Conservation (phyloP, 768 basidiomycete genomes). For the Amanita phalloides region DNA sequence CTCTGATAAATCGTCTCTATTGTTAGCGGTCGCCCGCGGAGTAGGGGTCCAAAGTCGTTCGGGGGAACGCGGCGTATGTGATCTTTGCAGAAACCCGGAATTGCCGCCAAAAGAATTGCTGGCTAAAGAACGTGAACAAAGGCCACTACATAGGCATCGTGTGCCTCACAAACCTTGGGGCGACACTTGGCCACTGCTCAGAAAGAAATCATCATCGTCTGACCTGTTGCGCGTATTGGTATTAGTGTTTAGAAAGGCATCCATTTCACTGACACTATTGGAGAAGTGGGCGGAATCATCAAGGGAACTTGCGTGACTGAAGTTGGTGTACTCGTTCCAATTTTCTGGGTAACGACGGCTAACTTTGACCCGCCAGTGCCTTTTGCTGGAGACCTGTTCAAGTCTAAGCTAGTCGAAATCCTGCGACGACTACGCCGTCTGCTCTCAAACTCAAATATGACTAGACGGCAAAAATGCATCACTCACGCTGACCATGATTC, state of each 20-base stretch:
- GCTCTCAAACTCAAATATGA: neutral
- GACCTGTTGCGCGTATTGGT: neutral
- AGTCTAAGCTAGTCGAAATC: neutral
- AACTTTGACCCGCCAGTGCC: neutral
- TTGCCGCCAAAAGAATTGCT: neutral
- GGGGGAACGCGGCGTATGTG: neutral
- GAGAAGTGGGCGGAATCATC: neutral
- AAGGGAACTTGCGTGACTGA: neutral
- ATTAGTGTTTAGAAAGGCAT: neutral
- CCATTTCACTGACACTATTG: neutral
- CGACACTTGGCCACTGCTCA: slow-evolving; percentile 72
- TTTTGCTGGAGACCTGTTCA: neutral
- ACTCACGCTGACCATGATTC: slow-evolving; percentile 34
- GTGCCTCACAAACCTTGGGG: slow-evolving; percentile 42
- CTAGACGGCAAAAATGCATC: neutral
- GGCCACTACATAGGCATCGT: slow-evolving; percentile 8
- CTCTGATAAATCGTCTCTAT: neutral
- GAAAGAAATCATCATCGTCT: slow-evolving; percentile 47
- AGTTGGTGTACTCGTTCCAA: neutral
- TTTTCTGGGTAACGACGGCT: neutral
- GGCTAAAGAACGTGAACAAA: slow-evolving; percentile 1
- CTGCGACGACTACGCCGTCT: slow-evolving; percentile 9
- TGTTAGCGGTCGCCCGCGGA: neutral
- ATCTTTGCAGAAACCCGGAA: neutral
- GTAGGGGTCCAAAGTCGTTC: neutral